Base-by-base conservation (phyloP, 73 alveolate species). In the Paramecium bursaria region DNA sequence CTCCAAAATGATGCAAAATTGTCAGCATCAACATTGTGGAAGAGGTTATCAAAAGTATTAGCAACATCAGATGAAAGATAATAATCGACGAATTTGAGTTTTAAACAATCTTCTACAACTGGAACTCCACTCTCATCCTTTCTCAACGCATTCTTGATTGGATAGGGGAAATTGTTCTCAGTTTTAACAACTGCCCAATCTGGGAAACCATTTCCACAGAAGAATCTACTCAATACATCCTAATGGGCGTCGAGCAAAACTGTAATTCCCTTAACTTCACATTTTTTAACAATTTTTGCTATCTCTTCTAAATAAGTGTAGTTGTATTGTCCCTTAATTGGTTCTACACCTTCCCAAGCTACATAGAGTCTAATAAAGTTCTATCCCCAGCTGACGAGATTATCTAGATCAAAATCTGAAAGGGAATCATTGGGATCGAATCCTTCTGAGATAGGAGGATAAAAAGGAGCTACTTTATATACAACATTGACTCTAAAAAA, bases 121-220 rank as follows among this genome's bases (percentile, higher is more conserved):
- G 92, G 91, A 60, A 67, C 55, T 46, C 96, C 96, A 13, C 85
- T 42, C 4, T 82, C 89, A 60, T 91, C 96, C n/a, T 33, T 75
- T 44, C 80, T 67, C 50, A 74, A 44, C 33, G 51, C 26, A 14
- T 48, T 23, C 55, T 85, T 42, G 42, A 86, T 19, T 23, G 86
- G 89, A 35, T 33, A 67, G 30, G 80, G 74, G 85, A 86, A 79
- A 10, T 25, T 53, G 48, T 90, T 29, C 19, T 27, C 17, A 31
- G 87, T 88, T 73, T 86, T 82, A 51, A 91, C 93, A 17, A 88
- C 92, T 55, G 92, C 85, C 88, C 93, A 95, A 55, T 91, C 87
- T 19, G 99, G 99, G 77, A 95, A 86, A 11, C 99, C 98, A 52
- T 95, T 96, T 7, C 99, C 99, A 61, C 99, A 95, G 82, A 92